Conservation (phyloP, 768 basidiomycete species). For the Gyrodon lividus region DNA sequence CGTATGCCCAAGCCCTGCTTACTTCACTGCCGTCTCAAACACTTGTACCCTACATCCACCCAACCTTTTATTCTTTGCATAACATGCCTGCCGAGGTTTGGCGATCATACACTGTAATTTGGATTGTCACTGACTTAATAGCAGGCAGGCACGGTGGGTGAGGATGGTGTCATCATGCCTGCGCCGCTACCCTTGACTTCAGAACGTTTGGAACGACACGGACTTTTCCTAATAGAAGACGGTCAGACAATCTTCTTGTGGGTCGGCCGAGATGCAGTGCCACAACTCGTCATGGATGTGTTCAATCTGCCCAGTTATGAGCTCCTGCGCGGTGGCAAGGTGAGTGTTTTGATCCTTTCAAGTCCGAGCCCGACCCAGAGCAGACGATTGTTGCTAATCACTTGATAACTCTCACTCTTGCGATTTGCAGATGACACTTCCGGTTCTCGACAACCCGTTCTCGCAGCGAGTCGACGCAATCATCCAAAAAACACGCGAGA, state of each 20-base stretch:
- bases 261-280: constrained; percentile 98
- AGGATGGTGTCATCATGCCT: constrained; percentile 85
- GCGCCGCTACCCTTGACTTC: constrained; percentile 87
- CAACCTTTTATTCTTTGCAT: constrained; percentile 93
- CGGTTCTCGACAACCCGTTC: constrained; percentile 88
- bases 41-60: constrained; percentile 92
- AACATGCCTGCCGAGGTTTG: constrained; percentile 91
- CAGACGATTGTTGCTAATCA: background rate
- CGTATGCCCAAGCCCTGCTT: constrained; percentile 91
- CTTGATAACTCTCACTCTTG: background rate
- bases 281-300: constrained; percentile 90
- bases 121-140: constrained; percentile 7
- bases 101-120: background rate
- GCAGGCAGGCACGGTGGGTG: constrained; percentile 89
- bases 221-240: constrained; percentile 95
- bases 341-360: constrained; percentile 30
- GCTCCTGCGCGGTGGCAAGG: constrained; percentile 92
- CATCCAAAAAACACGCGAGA: constrained; percentile 91
- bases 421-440: constrained; percentile 71
- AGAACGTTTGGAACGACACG: constrained; percentile 93
- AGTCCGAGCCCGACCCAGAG: background rate
- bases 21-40: constrained; percentile 89
- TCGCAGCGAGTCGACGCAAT: constrained; percentile 94
- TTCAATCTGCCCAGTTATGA: constrained; percentile 90
- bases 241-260: constrained; percentile 97